A percentile compares a stretch with the other conserved stretches of the same genome.
phyloP scores from a whole-genome alignment of 2,329 filamentous ascomycete genomes.

The Pyricularia grisea region DNA sequence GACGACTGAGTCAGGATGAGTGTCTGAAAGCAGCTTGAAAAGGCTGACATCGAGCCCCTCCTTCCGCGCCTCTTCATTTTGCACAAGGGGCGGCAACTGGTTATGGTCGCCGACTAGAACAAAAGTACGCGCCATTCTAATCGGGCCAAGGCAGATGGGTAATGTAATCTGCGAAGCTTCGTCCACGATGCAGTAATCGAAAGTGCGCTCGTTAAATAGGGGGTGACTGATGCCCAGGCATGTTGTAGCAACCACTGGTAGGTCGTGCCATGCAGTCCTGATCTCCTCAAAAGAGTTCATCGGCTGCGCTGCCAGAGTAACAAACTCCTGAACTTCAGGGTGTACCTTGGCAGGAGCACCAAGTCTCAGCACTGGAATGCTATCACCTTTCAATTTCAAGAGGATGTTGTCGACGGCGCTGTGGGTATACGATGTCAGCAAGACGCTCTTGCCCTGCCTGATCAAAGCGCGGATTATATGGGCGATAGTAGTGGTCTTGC shows the following conservation, averaged over 20 bases:
- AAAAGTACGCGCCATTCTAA: slow-evolving; percentile 86
- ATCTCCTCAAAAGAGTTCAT: slow-evolving; percentile 77
- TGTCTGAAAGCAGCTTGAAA: slow-evolving; percentile 87
- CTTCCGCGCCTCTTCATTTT: slow-evolving; percentile 77
- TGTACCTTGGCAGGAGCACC: slow-evolving; percentile 81
- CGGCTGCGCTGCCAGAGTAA: slow-evolving; percentile 63
- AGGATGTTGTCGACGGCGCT: slow-evolving; percentile 98
- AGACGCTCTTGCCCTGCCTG: slow-evolving; percentile 80
- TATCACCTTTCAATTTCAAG: slow-evolving; percentile 70
- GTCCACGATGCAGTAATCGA: slow-evolving; percentile 98
- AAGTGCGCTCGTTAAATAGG: slow-evolving; percentile 78
- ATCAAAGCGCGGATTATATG: slow-evolving; percentile 91
- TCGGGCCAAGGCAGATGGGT: slow-evolving; percentile 87
- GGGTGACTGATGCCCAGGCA: slow-evolving; percentile 87
- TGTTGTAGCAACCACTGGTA: slow-evolving; percentile 86
- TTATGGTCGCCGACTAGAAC: slow-evolving; percentile 95
- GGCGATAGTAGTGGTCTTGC: slow-evolving; percentile 96
- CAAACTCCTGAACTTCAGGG: slow-evolving; percentile 78
- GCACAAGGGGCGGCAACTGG: slow-evolving; percentile 87
- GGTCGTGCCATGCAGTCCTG: slow-evolving; percentile 71
- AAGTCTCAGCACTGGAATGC: slow-evolving; percentile 72
- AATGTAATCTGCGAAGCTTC: slow-evolving; percentile 97
- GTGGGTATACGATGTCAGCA: slow-evolving; percentile 93
- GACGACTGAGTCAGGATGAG: slow-evolving; percentile 78
- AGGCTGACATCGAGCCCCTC: slow-evolving; percentile 87